Base-by-base conservation (phyloP, 768 basidiomycete genomes). In the Xanthoconium stramineum region DNA sequence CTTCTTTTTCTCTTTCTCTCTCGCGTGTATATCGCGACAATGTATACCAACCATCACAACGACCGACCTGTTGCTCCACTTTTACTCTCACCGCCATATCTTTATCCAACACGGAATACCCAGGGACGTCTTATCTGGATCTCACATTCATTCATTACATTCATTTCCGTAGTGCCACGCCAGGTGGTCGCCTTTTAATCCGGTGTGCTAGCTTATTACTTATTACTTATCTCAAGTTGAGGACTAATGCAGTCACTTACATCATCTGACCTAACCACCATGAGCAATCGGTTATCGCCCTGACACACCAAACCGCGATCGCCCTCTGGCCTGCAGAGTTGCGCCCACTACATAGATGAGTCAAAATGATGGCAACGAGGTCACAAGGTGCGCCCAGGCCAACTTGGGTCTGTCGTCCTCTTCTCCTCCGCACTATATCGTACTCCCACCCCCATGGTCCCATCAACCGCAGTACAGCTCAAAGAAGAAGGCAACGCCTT, bases 121-220 rank as follows among this genome's bases (percentile, higher is more conserved):
- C 47, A 46, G 48, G 43, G 40, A 53, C 45, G 42, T 39, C 37
- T 33, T 12, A 40, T 55, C 48, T 44, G 37, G 39, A 52, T 53
- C 55, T 15, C 60, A 64, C 56, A 33, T 36, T 59, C 57, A 30
- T 58, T 65, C 47, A 9, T 48, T 56, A 35, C 53, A 36, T 35
- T 57, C 51, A 48, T 59, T 58, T 52, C 50, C 47, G 52, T 44
- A 47, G 20, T 52, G 17, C 40, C 40, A 52, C 47, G 37, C 19
- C 42, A 43, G 32, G 20, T 20, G 46, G 46, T 35, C 46, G 19
- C 28, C 44, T 28, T n/a, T 30, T 54, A 55, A 52, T 50, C 2
- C 24, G 51, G 43, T 42, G 50, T 61, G 50, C 17, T 24, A 24
- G 24, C 24, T 24, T 24, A 24, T 24, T 24, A 24, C 24, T 24